Conservation (phyloP, 2,329 filamentous ascomycete genomes). For the Diaporthe vaccinii region DNA sequence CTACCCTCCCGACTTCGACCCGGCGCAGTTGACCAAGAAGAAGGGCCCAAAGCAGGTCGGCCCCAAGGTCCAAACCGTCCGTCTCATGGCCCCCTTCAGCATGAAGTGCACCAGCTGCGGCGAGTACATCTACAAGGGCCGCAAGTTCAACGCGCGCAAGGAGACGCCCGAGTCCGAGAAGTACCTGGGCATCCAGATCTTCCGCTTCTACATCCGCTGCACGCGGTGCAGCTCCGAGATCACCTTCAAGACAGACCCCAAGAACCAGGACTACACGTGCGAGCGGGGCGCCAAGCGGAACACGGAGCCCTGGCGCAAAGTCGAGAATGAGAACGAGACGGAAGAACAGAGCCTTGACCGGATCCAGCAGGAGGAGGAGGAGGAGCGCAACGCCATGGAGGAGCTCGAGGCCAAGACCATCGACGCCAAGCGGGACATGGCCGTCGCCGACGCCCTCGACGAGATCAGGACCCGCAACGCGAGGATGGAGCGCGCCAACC, state of each 20-base stretch:
- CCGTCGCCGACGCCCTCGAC: constrained; percentile 93
- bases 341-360: constrained; percentile 89
- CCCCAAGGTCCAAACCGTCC: constrained; percentile 86
- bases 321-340: constrained; percentile 76
- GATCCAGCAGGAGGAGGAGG: constrained; percentile 77
- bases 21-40: constrained; percentile 78
- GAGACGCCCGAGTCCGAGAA: constrained; percentile 89
- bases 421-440: constrained; percentile 96
- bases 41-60: constrained; percentile 79
- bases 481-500: constrained; percentile 81
- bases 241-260: constrained; percentile 94
- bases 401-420: constrained; percentile 94
- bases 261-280: constrained; percentile 84
- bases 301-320: constrained; percentile 89
- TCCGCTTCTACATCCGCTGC: constrained; percentile 91
- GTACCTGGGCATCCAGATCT: constrained; percentile 90
- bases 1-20: constrained; percentile 89
- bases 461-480: constrained; percentile 95
- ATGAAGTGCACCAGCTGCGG: constrained; percentile 77
- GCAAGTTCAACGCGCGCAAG: constrained; percentile 96
- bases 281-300: constrained; percentile 90
- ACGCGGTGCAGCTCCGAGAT: constrained; percentile 90
- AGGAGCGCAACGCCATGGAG: constrained; percentile 92
- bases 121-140: constrained; percentile 89
- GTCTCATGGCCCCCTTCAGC: constrained; percentile 89